Evolutionary conservation across 1,284 basidiomycete genomes (phyloP).

Genomic region (Cutaneotrichosporon cutaneum): DNA sequence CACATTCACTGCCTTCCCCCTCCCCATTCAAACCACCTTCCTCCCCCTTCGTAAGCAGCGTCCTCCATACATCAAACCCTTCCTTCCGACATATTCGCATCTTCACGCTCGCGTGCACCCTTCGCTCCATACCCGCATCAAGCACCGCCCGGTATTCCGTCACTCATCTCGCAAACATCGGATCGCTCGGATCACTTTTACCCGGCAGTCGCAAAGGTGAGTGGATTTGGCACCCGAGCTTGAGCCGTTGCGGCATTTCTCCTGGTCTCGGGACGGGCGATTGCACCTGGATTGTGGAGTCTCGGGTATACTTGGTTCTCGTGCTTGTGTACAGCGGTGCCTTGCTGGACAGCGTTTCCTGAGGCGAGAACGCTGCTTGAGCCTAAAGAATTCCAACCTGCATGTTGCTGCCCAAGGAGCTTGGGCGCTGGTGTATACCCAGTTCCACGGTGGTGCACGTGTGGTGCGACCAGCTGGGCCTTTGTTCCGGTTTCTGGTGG

Average conservation of each 20-base stretch:
- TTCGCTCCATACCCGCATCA: too few relatives aligned
- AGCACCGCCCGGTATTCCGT: background rate
- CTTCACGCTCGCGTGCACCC: too few relatives aligned
- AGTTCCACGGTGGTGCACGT: too few relatives aligned
- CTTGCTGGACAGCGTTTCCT: background rate
- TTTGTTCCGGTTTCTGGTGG: too few relatives aligned
- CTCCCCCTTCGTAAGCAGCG: too few relatives aligned
- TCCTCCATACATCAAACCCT: too few relatives aligned
- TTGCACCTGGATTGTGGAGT: background rate
- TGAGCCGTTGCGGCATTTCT: background rate
- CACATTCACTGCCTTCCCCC: too few relatives aligned
- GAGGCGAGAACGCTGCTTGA: background rate
- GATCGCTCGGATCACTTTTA: background rate
- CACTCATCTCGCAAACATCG: background rate
- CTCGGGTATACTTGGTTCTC: too few relatives aligned
- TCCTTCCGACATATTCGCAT: background rate
- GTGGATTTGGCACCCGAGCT: background rate
- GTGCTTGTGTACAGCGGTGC: background rate
- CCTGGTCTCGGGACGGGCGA: background rate
- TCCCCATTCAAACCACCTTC: too few relatives aligned
- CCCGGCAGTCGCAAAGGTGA: background rate
- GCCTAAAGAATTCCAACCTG: background rate
- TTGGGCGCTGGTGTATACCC: too few relatives aligned
- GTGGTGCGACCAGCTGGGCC: too few relatives aligned
- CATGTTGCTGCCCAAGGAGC: too few relatives aligned